Base-by-base conservation (phyloP, 2,329 filamentous ascomycete genomes). In the Colletotrichum tabaci region DNA sequence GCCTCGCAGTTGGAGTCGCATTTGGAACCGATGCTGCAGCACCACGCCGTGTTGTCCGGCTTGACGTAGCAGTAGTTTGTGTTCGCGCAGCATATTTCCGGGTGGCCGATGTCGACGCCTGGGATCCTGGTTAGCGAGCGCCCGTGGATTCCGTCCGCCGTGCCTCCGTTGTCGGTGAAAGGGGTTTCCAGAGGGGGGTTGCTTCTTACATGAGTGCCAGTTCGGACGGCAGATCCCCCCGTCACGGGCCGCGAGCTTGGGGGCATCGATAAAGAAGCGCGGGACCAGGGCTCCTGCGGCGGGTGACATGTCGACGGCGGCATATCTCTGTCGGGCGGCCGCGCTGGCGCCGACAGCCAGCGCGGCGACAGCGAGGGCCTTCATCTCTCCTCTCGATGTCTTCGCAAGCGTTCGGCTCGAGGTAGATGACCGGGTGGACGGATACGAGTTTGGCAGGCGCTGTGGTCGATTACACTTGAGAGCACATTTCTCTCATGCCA, bases 41-140 rank as follows among this genome's bases (percentile, higher is more conserved):
- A 87, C 61, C 77, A 77, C 6, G 80, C 72, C 4, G 76, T 72
- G 64, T 77, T 77, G 23, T 74, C 73, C 7, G 75, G 74, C 74
- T 82, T 80, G 66, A 87, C 69, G 75, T 85, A 85, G 78, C 86
- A 87, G 77, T 87, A 87, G 53, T 78, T 76, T 18, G 80, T 76
- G 74, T 87, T 83, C 23, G 76, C 70, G 75, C 86, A 87, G 79
- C 86, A 87, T 8, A 76, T 62, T 26, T 79, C 77, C 13, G 77
- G 74, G 56, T 79, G 76, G 40, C 80, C 79, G 46, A 86, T 76
- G 58, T 87, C 85, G 61, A 84, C 79, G 68, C 85, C 85, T 87
- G 57, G 23, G 0, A n/a, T 2, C 16, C 7, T 16, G 4, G 18
- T 66, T n/a, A 71, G 40, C 23, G 13, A 30, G n/a, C 18, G 40